Evolutionary conservation across 495 filamentous ascomycete species (phyloP).

Genomic region (Penicillium tannophilum): DNA sequence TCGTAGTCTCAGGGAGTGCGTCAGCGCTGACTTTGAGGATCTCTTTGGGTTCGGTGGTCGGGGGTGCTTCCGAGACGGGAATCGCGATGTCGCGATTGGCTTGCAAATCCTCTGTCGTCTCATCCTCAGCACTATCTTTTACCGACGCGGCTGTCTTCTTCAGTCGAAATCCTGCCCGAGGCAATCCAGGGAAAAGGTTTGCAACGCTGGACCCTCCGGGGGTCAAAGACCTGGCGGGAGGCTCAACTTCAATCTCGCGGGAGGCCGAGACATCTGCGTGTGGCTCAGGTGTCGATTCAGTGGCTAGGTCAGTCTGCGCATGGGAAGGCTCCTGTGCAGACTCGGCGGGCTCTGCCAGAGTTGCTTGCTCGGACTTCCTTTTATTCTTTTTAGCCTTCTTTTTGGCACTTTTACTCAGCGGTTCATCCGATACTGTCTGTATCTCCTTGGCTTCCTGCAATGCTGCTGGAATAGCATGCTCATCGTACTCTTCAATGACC

Average conservation of each 20-base stretch:
- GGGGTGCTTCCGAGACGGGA: constrained; percentile 51
- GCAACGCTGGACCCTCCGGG: constrained; percentile 38
- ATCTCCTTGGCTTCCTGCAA: constrained; percentile 22
- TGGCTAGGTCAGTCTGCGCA: constrained; percentile 17
- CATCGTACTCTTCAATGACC: constrained; percentile 39
- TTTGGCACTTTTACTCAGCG: constrained; percentile 32
- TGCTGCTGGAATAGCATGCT: constrained; percentile 33
- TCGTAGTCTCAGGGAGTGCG: constrained; percentile 10
- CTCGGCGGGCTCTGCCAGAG: constrained; percentile 7
- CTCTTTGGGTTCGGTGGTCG: constrained; percentile 28
- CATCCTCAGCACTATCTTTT: constrained; percentile 54
- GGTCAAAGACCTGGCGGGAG: constrained; percentile 24
- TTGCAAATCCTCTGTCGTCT: constrained; percentile 43
- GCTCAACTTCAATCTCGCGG: constrained; percentile 23
- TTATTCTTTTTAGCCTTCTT: constrained; percentile 37
- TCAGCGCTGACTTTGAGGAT: constrained; percentile 16
- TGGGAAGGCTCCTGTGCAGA: constrained; percentile 11
- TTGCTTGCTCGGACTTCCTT: constrained; percentile 25
- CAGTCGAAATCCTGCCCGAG: constrained; percentile 37
- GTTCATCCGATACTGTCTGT: constrained; percentile 16
- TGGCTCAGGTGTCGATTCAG: constrained; percentile 11
- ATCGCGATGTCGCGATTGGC: constrained; percentile 53
- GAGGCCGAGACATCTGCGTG: constrained; percentile 10
- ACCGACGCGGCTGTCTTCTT: constrained; percentile 28
- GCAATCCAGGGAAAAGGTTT: constrained; percentile 41